Conservation (phyloP, 495 filamentous ascomycete genomes). For the Hyaloscypha variabilis region DNA sequence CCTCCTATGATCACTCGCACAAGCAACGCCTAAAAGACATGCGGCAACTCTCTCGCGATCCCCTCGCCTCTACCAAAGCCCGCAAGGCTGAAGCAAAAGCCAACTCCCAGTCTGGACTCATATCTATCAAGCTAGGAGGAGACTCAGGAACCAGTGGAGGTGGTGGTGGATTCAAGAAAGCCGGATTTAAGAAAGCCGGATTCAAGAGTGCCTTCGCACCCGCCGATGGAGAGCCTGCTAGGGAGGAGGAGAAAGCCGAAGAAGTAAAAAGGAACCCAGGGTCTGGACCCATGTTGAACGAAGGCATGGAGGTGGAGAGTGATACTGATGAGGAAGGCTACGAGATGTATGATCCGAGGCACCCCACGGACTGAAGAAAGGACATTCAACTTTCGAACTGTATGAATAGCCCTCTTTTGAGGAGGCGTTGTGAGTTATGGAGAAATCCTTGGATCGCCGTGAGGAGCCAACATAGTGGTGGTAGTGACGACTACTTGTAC, state of each 20-base stretch:
- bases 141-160: slow-evolving; percentile 17
- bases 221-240: slow-evolving; percentile 33
- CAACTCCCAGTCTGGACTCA: slow-evolving; percentile 50
- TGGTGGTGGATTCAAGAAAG: slow-evolving; percentile 33
- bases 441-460: background rate
- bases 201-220: slow-evolving; percentile 57
- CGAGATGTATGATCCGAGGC: slow-evolving; percentile 55
- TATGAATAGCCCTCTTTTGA: background rate
- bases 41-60: slow-evolving; percentile 65
- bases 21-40: slow-evolving; percentile 69
- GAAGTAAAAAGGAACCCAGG: slow-evolving; percentile 26
- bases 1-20: slow-evolving; percentile 72
- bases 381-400: background rate
- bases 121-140: slow-evolving; percentile 57
- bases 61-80: slow-evolving; percentile 59
- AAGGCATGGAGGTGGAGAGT: slow-evolving; percentile 46
- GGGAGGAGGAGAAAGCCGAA: slow-evolving; percentile 22
- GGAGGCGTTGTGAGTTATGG: background rate
- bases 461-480: background rate
- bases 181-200: slow-evolving; percentile 59
- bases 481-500: background rate
- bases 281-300: slow-evolving; percentile 17
- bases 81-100: slow-evolving; percentile 72
- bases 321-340: slow-evolving; percentile 63
- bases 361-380: slow-evolving; percentile 51